Conservation (phyloP, 75 land plant species). For the Picea glauca region DNA sequence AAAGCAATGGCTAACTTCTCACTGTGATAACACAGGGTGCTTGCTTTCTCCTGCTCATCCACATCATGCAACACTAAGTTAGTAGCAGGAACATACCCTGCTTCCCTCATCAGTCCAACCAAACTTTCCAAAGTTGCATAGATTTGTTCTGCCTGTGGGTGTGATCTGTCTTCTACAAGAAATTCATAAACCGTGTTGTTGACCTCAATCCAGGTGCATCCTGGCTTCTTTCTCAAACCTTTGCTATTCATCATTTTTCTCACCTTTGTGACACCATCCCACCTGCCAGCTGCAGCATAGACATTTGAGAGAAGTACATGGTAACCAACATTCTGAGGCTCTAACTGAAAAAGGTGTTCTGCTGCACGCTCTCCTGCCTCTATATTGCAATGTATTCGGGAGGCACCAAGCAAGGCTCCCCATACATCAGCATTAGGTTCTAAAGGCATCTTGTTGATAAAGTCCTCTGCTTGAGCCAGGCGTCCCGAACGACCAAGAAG, state of each 20-base stretch:
- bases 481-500: conserved; percentile 19
- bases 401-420: conserved; percentile 21
- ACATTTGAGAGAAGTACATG: conserved; percentile 24
- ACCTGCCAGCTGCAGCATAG: conserved; percentile 17
- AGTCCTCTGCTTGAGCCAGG: conserved; percentile 12
- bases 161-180: neutral
- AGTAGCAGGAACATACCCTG: neutral
- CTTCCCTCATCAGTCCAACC: conserved; percentile 3
- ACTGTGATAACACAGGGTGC: neutral
- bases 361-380: conserved; percentile 17
- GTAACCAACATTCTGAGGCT: conserved; percentile 13
- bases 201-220: conserved; percentile 15
- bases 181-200: conserved; percentile 3
- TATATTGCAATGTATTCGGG: conserved; percentile 17
- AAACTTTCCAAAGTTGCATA: neutral
- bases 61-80: neutral
- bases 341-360: conserved; percentile 4
- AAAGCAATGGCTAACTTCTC: conserved; percentile 3
- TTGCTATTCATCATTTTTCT: conserved; percentile 5
- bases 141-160: conserved; percentile 1
- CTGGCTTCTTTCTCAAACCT: conserved; percentile 8
- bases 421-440: conserved; percentile 15
- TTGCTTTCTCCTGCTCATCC: conserved; percentile 1
- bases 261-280: neutral
- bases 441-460: conserved; percentile 21